A percentile compares a stretch with the other conserved stretches of the same genome.
phyloP scores from a whole-genome alignment of 345 rosid genomes.

The Aethionema arabicum region DNA sequence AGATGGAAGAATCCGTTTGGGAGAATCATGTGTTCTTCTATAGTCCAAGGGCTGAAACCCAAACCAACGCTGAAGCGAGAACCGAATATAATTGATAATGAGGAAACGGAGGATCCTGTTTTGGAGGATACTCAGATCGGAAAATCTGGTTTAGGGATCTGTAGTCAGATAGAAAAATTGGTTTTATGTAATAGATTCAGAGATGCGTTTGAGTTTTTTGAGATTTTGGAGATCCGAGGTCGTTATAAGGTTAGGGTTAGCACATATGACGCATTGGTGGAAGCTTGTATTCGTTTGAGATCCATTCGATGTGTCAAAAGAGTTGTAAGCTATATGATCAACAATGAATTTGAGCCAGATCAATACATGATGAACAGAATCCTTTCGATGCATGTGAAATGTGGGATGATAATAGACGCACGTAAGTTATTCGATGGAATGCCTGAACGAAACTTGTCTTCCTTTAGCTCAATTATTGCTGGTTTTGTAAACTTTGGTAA shows the following conservation, averaged over 20 bases:
- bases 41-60: slow-evolving; percentile 54
- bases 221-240: slow-evolving; percentile 61
- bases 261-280: slow-evolving; percentile 73
- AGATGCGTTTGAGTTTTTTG: slow-evolving; percentile 87
- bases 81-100: slow-evolving; percentile 33
- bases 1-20: slow-evolving; percentile 46
- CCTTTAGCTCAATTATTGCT: slow-evolving; percentile 61
- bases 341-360: slow-evolving; percentile 55
- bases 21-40: slow-evolving; percentile 48
- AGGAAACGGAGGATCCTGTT: slow-evolving; percentile 16
- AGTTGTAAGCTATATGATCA: slow-evolving; percentile 52
- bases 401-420: slow-evolving; percentile 76
- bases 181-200: slow-evolving; percentile 51
- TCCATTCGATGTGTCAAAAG: slow-evolving; percentile 71
- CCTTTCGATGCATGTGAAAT: slow-evolving; percentile 65
- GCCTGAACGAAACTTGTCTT: slow-evolving; percentile 61
- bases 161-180: slow-evolving; percentile 78
- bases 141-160: slow-evolving; percentile 48
- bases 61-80: slow-evolving; percentile 54
- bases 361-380: slow-evolving; percentile 66
- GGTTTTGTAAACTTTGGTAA: slow-evolving; percentile 66
- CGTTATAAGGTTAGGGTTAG: slow-evolving; percentile 45
- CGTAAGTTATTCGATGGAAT: slow-evolving; percentile 69
- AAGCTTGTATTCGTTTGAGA: slow-evolving; percentile 71
- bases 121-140: slow-evolving; percentile 35